A percentile compares a stretch with the other conserved stretches of the same genome.
These are phyloP conservation scores for Uronychia setigera DNA, from an alignment of 73 alveolate genomes.

Conservation along the genomic window DNA sequence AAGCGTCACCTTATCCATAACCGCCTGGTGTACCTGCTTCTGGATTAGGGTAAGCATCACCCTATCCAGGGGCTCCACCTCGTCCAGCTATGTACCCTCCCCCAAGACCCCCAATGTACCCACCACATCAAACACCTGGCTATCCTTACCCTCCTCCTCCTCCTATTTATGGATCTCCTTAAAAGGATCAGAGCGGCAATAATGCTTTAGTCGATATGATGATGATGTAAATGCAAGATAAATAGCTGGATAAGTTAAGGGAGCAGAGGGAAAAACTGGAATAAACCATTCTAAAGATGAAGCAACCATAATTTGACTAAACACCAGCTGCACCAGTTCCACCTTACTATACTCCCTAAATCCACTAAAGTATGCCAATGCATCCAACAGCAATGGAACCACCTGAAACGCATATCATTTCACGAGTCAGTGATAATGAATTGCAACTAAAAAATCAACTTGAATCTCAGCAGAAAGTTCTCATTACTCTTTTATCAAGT, in stretches of 20 bases:
- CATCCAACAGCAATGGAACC: neutral
- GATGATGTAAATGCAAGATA: neutral
- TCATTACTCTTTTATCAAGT: neutral
- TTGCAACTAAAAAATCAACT: neutral
- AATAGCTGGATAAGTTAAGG: neutral
- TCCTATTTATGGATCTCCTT: neutral
- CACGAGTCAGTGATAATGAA: neutral
- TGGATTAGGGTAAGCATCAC: no score
- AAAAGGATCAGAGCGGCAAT: neutral
- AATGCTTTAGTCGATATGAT: neutral
- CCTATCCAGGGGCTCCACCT: no score
- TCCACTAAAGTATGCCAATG: neutral
- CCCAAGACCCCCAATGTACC: no score
- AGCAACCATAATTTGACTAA: neutral
- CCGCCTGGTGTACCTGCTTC: no score
- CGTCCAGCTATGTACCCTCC: no score
- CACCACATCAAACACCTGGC: neutral
- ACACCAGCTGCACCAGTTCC: neutral
- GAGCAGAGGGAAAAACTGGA: neutral
- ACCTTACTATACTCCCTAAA: neutral
- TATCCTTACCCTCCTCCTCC: neutral
- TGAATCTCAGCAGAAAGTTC: neutral
- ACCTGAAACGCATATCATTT: neutral
- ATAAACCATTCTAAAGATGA: neutral
- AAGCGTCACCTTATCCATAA: no score